Base-by-base conservation (phyloP, 306 rosid genomes). In the Cicer yamashitae region DNA sequence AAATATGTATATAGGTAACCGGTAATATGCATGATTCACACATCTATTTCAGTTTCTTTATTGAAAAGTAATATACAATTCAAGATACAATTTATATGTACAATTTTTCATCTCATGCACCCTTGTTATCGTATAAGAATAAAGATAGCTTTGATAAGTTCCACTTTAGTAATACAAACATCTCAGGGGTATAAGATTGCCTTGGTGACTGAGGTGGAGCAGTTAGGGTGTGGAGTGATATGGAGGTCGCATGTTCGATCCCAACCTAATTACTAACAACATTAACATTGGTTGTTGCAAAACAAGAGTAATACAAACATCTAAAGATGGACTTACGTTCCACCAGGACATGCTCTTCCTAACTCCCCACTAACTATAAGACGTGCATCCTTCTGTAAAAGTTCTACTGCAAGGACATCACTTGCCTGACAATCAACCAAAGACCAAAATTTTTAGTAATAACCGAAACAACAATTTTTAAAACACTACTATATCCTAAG, bases 341-440 rank as follows among this genome's bases (percentile, higher is more conserved):
- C 92, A 77, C 88, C 93, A 51, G 94, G 91, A 86, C 98, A 94
- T 9, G 96, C 87, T 79, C 90, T 86, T 89, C 98, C 98, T 47
- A 83, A 47, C 84, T 88, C 93, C 76, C 98, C 96, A 47, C 86
- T 70, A 59, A 89, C 88, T 75, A 92, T 80, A 77, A 91, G 97
- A 62, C 97, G 89, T 57, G 98, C 92, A 83, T 93, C 98, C 80
- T 93, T 93, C 82, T 91, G 98, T 77, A 93, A 77, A 79, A 93
- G 96, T 89, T 93, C 98, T 14, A 93, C 96, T 7, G 98, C 94
- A 64, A 93, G 98, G 71, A 91, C 94, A 72, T 93, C 98, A 84
- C 97, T 93, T 54, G 97, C 97, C 98, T 93, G 83, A 74, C 59
- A 83, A 54, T 71, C 54, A 86, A 70, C 44, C 47, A 59, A 62